Percentiles rank a stretch among this genome's conserved stretches.
Conservation (phyloP, 1,284 basidiomycete species). For the Cystobasidiaceae sp. region DNA sequence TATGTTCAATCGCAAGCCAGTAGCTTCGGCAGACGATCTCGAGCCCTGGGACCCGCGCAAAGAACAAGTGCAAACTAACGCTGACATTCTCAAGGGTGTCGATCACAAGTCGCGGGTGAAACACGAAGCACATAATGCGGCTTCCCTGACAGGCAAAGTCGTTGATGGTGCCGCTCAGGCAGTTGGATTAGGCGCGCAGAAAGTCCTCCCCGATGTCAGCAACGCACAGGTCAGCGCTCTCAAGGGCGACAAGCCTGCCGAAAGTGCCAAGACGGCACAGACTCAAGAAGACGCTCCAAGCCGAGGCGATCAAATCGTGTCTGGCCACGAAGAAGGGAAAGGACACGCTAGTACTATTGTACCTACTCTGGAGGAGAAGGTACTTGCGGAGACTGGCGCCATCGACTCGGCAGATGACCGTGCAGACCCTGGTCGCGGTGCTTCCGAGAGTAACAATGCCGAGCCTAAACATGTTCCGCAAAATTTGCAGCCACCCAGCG, state of each 20-base stretch:
- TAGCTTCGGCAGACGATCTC: constrained; percentile 46
- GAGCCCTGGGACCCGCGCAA: constrained; percentile 70
- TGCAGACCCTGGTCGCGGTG: not conserved
- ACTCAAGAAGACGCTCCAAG: constrained; percentile 22
- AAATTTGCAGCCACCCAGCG: not conserved
- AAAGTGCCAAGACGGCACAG: not conserved
- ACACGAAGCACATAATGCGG: constrained; percentile 14
- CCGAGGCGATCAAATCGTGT: constrained; percentile 8
- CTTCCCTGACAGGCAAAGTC: constrained; percentile 15
- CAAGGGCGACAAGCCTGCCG: not conserved
- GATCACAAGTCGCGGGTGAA: not conserved
- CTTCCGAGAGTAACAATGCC: not conserved
- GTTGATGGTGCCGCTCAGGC: constrained; percentile 14
- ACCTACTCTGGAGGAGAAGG: constrained; percentile 68
- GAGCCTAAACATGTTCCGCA: constrained; percentile 7
- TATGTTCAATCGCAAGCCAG: constrained; percentile 50
- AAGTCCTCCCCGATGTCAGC: constrained; percentile 8
- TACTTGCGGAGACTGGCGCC: constrained; percentile 50
- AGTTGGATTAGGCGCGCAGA: constrained; percentile 17
- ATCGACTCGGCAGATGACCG: not conserved
- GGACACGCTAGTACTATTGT: constrained; percentile 63
- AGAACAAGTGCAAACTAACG: constrained; percentile 57
- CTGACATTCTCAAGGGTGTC: constrained; percentile 47
- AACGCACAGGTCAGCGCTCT: not conserved
- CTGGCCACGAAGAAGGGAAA: constrained; percentile 18